A percentile compares a stretch with the other conserved stretches of the same genome.
Conservation (phyloP, 371 early-diverging fungal species). For the Mucor sp. region DNA sequence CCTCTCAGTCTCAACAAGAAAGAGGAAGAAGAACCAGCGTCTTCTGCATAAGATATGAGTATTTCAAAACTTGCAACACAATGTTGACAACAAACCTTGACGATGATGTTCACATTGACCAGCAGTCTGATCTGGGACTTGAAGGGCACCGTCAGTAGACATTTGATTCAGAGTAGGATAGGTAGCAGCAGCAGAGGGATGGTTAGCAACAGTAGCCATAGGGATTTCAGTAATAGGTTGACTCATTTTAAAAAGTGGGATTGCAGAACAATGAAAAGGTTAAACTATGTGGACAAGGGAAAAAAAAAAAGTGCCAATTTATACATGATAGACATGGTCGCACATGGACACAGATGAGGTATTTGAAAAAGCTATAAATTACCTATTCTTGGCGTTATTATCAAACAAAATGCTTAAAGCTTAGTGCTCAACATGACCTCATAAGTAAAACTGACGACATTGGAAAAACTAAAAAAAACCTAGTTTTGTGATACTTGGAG, state of each 20-base stretch:
- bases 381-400: constrained; percentile 2
- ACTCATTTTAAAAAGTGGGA: not conserved
- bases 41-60: not conserved
- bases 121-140: not conserved
- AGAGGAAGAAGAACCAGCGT: not conserved
- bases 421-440: not conserved
- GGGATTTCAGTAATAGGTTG: constrained; percentile 4
- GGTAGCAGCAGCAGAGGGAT: not conserved
- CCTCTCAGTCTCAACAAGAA: constrained; percentile 25
- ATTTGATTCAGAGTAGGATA: constrained; percentile 22
- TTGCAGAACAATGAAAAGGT: not conserved
- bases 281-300: not conserved
- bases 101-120: constrained; percentile 5
- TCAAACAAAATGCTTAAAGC: not conserved
- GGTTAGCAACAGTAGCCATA: constrained; percentile 7
- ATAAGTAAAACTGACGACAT: not conserved
- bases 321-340: not conserved
- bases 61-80: not conserved
- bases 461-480: not conserved
- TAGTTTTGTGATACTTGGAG: not conserved
- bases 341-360: not conserved
- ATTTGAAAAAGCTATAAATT: not conserved
- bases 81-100: not conserved
- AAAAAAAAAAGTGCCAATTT: not conserved
- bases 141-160: constrained; percentile 7